A percentile compares a stretch with the other conserved stretches of the same genome.
phyloP scores from a whole-genome alignment of 2,329 filamentous ascomycete species.

The Truncatella angustata region DNA sequence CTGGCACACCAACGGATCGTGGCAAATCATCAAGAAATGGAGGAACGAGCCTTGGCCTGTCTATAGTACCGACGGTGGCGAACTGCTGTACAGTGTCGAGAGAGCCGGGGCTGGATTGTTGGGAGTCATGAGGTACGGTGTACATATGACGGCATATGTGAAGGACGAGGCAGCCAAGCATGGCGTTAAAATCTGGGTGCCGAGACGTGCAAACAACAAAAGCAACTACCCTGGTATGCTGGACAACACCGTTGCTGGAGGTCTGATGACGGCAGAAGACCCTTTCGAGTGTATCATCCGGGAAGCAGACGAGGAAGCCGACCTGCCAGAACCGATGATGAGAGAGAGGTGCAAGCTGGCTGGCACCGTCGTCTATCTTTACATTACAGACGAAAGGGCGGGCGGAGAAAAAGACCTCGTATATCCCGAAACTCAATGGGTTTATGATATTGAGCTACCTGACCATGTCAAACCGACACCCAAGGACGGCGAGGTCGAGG shows the following conservation, averaged over 20 bases:
- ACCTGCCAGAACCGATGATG: conserved; percentile 68
- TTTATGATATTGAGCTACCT: conserved; percentile 83
- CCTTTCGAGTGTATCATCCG: conserved; percentile 81
- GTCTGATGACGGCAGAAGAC: conserved; percentile 76
- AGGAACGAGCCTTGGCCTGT: conserved; percentile 78
- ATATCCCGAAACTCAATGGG: conserved; percentile 88
- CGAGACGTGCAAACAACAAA: conserved; percentile 72
- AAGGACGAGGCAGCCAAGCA: conserved; percentile 40
- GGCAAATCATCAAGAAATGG: conserved; percentile 76
- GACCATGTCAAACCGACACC: conserved; percentile 68
- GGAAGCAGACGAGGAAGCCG: conserved; percentile 88
- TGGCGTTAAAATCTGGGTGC: conserved; percentile 80
- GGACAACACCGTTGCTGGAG: conserved; percentile 89
- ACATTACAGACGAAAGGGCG: conserved; percentile 71
- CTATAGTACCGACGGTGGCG: conserved; percentile 55
- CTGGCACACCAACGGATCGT: conserved; percentile 69
- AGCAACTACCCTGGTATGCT: conserved; percentile 89
- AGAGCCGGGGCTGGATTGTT: conserved; percentile 72
- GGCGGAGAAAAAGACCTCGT: conserved; percentile 80
- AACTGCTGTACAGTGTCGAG: conserved; percentile 72
- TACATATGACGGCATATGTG: conserved; percentile 78
- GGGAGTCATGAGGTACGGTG: conserved; percentile 74
- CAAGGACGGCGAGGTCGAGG: conserved; percentile 85
- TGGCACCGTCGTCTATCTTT: conserved; percentile 81
- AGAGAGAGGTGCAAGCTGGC: conserved; percentile 54